Base-by-base conservation (phyloP, 2,329 filamentous ascomycete genomes). In the Beauveria brongniartii region DNA sequence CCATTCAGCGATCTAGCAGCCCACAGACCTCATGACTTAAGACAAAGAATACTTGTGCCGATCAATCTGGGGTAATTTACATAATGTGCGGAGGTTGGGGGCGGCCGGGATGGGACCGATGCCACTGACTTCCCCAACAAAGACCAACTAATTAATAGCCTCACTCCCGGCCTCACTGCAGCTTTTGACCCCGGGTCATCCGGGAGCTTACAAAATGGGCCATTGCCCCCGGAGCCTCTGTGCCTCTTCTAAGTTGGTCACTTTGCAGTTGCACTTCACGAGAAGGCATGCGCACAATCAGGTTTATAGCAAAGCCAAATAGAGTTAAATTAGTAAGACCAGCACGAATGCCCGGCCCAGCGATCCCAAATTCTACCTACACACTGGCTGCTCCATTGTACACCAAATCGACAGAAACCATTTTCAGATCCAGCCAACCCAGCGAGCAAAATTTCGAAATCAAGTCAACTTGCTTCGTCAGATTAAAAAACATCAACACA, bases 101-200 rank as follows among this genome's bases (percentile, higher is more conserved):
- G 37, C 37, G 40, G 48, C 20, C 48, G 20, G 18, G 48, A 34
- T 26, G 34, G 55, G 46, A 26, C 46, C 56, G 22, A 59, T 53
- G 40, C 24, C 18, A 53, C 28, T n/a, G 20, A 10, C 26, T 37
- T 59, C 26, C 56, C 48, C 56, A 59, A 59, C 56, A 59, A 53
- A 59, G 26, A 34, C 18, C 50, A 16, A 46, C 56, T 59, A 34
- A 34, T 34, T 12, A 34, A 34, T 34, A 53, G 56, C 26, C 28
- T 59, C 48, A 46, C 40, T 43, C 37, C 56, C n/a, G 40, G 46
- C 40, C 56, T 59, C 56, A 59, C 56, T 48, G 48, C 56, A 59
- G 22, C 46, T 52, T 53, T 14, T 16, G 18, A 9, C 7, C 20
- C 40, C 26, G 22, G 40, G 26, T 30, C 20, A 5, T 41, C 9